Base-by-base conservation (phyloP, 768 basidiomycete genomes). In the Boletus rufocinnamomeus region DNA sequence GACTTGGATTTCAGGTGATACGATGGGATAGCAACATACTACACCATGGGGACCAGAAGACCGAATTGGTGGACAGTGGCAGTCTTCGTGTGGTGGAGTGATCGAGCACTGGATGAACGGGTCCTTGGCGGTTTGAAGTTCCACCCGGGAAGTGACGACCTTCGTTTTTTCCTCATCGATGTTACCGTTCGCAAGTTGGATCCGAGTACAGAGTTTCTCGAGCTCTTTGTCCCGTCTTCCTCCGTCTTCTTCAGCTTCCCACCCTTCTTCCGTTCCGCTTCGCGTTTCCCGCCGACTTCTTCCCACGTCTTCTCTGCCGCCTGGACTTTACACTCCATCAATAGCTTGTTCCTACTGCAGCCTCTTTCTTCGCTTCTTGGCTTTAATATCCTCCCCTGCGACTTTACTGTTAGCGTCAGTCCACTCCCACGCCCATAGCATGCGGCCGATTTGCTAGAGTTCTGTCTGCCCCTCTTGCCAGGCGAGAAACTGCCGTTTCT, bases 391-490 rank as follows among this genome's bases (percentile, higher is more conserved):
- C 2, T 71, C 74, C 34, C 82, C 81, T 70, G 88, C 89, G 5
- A 82, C 80, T 40, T 81, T 81, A 59, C 80, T 72, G 23, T 80
- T 77, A 2, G 76, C 83, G 3, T 87, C 85, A 3, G 79, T 80
- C 93, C 93, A 99, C 61, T 98, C 94, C 77, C 84, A 92, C 0
- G 97, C 97, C 16, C 88, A 85, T 61, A 98, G 75, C 17, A 90
- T 80, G 4, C 94, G 84, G 2, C 83, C 87, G 17, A 96, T 83
- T 25, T 87, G 84, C 72, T 98, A 95, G 50, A 99, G 82, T 70
- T 98, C 95, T 0, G 87, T 80, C 41, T 83, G 84, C 0, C 89
- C 83, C 74, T 98, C 98, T 72, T 97, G 96, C 71, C 87, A 98
- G 62, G 88, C 86, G 32, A 98, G 80, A 68, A 85, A 98, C 7